Base-by-base conservation (phyloP, 345 rosid genomes). In the Rhizophora apiculata region DNA sequence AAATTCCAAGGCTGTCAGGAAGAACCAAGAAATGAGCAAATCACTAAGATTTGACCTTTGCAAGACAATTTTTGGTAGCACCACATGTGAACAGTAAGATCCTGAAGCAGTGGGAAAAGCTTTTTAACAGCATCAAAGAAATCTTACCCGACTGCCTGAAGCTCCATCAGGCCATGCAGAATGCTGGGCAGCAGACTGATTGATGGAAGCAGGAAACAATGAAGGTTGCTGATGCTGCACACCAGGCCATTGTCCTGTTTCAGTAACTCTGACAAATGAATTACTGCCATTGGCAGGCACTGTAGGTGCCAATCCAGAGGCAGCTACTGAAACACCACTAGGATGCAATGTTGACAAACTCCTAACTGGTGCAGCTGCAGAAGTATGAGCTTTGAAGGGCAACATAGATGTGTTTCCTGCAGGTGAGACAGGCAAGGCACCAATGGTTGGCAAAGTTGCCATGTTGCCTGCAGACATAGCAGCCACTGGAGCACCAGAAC, bases 1-100 rank as follows among this genome's bases (percentile, higher is more conserved):
- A 63, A 64, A 76, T 80, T 88, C 96, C 90, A 79, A 52, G 85
- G 80, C 97, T 91, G 80, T 67, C 69, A 70, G 74, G 71, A 72
- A 69, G 37, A 48, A 32, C 57, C 65, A 43, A 58, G 18, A 72
- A 58, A 52, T 65, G 69, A 77, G 7, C 59, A 63, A 1, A 64
- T 49, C 16, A 13, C 18, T 77, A 75, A 37, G 13, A 68, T 59
- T 72, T 77, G 72, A 43, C 18, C 15, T 43, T 43, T 43, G 5
- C 49, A 43, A 11, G 49, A 43, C 5, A 15, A 43, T 43, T 43
- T 43, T 20, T 13, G 49, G 49, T 43, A 43, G 49, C 49, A 43
- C 19, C 49, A 43, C 49, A 5, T 43, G 4, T 3, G 1, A 43
- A 13, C 18, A 15, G 49, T 3, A 43, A 43, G 49, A 43, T 43